Evolutionary conservation across 495 filamentous ascomycete species (phyloP), one percentile per base, ranked within the genome.

Genomic region (Daldinia decipiens): DNA sequence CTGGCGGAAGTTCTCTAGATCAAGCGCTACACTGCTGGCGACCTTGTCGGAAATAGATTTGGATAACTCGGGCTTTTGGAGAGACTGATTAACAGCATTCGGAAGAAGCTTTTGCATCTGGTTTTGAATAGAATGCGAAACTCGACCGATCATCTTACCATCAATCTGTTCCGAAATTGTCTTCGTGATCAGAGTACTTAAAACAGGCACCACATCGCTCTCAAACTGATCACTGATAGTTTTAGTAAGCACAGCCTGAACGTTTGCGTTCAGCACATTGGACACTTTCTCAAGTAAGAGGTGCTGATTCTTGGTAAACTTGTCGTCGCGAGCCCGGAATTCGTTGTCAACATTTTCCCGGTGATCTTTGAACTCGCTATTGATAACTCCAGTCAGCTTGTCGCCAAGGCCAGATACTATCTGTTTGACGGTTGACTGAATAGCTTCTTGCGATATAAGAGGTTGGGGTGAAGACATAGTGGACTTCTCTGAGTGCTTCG

Each of bases 231-330:
- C 79, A 27, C 83, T 84, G 57, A 97, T 87, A 62, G 96, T 90
- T 29, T 86, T 87, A 27, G 87, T 81, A 34, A 97, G 84, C 26
- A 90, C 91, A 71, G 90, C 87, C 77, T 98, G 93, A 31, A 96
- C 92, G 68, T 98, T 98, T 51, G 95, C 90, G 19, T 93, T 91
- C 19, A 99, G 83, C 12, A 95, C 95, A 57, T 87, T 89, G 1
- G 93, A 95, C 8, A 99, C 92, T 47, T 97, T 84, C 21, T 93
- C 91, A 57, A 99, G 85, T 34, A 99, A 71, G 12, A 80, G 68
- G 9, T 78, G 80, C 66, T 84, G 82, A 61, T 79, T 82, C 62
- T 72, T 77, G 62, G 80, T 79, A 61, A 79, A 82, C 9, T 70
- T 76, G 15, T 81, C 75, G 38, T 80, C 78, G 3, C 81, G 76